phyloP scores from a whole-genome alignment of 345 rosid genomes.

The Acer saccharum region DNA sequence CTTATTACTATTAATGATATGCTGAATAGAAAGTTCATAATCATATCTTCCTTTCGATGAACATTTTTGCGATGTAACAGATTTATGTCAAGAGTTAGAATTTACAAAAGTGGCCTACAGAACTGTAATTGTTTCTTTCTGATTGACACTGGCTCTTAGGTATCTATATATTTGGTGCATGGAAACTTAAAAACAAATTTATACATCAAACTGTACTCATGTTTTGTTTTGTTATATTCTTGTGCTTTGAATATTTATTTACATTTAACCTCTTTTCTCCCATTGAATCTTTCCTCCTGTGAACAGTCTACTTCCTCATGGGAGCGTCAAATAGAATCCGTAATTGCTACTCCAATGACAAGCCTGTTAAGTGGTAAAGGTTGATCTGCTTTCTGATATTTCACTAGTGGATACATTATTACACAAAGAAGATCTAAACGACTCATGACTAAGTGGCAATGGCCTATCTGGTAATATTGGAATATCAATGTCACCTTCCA shows the following conservation, averaged over 20 bases:
- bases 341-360: no score
- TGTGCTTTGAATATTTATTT: not conserved
- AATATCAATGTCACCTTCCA: conserved; percentile 63
- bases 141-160: not conserved
- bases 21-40: not conserved
- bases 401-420: not conserved
- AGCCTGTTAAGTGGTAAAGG: not conserved
- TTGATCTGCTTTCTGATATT: not conserved
- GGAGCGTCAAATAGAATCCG: no score
- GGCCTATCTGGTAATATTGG: conserved; percentile 66
- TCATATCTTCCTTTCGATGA: not conserved
- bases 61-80: not conserved
- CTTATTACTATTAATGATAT: not conserved
- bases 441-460: conserved; percentile 55
- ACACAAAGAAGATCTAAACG: conserved; percentile 33
- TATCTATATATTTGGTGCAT: not conserved
- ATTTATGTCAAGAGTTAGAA: not conserved
- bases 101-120: not conserved
- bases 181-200: not conserved
- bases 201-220: not conserved
- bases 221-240: not conserved
- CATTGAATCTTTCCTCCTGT: no score
- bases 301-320: no score
- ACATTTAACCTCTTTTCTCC: no score
- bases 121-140: not conserved